These are phyloP conservation scores for Pichia paraexigua DNA, from an alignment of 805 yeast species.

Conservation along the genomic window DNA sequence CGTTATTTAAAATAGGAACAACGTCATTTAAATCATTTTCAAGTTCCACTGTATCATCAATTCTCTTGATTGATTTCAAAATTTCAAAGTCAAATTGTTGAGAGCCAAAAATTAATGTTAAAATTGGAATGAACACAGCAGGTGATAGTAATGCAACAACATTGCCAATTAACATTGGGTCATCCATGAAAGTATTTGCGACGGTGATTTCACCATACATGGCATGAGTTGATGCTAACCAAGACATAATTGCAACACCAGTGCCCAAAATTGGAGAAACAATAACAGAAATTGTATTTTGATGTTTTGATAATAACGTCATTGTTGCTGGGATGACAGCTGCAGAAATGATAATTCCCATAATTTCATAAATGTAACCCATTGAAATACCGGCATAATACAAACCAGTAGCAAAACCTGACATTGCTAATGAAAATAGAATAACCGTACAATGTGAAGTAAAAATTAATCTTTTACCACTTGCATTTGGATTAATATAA, in stretches of 20 bases:
- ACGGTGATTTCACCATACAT: constrained; percentile 37
- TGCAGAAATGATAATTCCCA: constrained; percentile 85
- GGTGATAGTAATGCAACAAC: constrained; percentile 77
- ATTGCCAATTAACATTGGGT: constrained; percentile 87
- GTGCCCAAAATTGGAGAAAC: constrained; percentile 76
- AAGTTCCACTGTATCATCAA: constrained; percentile 65
- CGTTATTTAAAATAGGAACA: constrained; percentile 11
- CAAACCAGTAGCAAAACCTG: constrained; percentile 76
- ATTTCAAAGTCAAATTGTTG: constrained; percentile 69
- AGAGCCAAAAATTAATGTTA: constrained; percentile 57
- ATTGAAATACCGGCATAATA: constrained; percentile 74
- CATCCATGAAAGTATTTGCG: constrained; percentile 63
- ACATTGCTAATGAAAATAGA: constrained; percentile 52
- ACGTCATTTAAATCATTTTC: constrained; percentile 23
- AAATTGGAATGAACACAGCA: constrained; percentile 51
- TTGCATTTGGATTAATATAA: constrained; percentile 71
- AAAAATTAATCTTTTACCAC: constrained; percentile 62
- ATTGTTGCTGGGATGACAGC: constrained; percentile 75
- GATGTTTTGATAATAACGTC: constrained; percentile 55
- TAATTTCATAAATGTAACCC: constrained; percentile 81
- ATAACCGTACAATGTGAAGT: constrained; percentile 65
- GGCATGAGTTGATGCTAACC: constrained; percentile 47
- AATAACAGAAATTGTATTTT: constrained; percentile 62
- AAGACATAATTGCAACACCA: constrained; percentile 60
- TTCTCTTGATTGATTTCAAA: constrained; percentile 53